Evolutionary conservation across 306 rosid species (phyloP), one percentile per base, ranked within the genome.

Genomic region (Prunus armeniaca): DNA sequence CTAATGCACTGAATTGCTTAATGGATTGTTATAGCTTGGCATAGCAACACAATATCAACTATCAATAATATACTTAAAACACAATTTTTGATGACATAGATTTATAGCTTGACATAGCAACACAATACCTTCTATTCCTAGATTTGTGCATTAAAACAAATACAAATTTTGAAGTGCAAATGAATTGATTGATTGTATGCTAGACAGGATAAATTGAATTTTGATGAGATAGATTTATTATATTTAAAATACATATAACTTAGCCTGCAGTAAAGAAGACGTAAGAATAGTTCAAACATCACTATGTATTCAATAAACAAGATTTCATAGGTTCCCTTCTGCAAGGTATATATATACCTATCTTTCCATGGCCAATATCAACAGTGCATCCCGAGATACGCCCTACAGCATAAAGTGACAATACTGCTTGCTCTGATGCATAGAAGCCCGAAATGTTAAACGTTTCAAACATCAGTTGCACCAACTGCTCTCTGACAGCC

Each of bases 401-500:
- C 78, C 97, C 98, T 43, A 95, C 96, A 3, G 96, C 96, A 85
- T 92, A 95, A 52, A 95, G 91, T 13, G 98, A 95, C 82, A 92
- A 78, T 50, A 95, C 97, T 62, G 98, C 97, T 80, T 95, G 98
- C 80, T 95, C 98, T 1, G 98, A 95, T 72, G 98, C 98, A 85
- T 95, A 95, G 87, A 95, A 95, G 78, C 98, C 98, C 52, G 98
- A 95, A 83, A 92, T 90, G 85, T 92, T 95, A 89, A 95, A 95
- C n/a, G 96, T 92, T 89, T 95, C 98, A 83, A 95, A 95, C 96
- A 95, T 87, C 77, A 95, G 86, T 81, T 95, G 98, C 82, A 95
- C 97, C 82, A 95, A 82, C 87, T 95, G 98, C 81, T 95, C 98
- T 79, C 92, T 92, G 77, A 85, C 91, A 85, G 96, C 88, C 97